These are phyloP conservation scores for Trichoderma atrobrunneum DNA, from an alignment of 2,329 filamentous ascomycete genomes.

Conservation along the genomic window DNA sequence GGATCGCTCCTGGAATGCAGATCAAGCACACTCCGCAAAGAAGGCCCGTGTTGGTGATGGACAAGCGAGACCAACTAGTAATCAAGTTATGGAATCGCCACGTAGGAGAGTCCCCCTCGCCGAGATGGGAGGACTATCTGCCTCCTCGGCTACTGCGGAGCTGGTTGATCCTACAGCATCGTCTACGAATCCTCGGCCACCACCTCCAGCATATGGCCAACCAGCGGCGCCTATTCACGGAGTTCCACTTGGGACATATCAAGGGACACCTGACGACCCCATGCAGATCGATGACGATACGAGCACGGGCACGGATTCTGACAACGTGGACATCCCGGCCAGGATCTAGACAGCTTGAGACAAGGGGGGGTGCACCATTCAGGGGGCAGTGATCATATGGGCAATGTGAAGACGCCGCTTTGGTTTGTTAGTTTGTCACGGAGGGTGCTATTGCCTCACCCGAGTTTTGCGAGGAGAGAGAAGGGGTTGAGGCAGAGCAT, in stretches of 20 bases:
- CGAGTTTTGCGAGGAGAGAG: not conserved
- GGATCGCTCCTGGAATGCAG: slow-evolving; percentile 12
- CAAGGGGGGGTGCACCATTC: not conserved
- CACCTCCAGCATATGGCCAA: not conserved
- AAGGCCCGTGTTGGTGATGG: slow-evolving; percentile 24
- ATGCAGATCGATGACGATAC: slow-evolving; percentile 29
- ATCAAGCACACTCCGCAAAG: slow-evolving; percentile 23
- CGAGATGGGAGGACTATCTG: slow-evolving; percentile 37
- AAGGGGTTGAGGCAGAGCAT: not conserved
- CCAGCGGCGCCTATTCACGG: not conserved
- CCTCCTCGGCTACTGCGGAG: slow-evolving; percentile 37
- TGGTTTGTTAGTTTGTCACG: not conserved
- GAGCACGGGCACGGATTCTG: slow-evolving; percentile 20
- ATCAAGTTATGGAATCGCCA: not conserved
- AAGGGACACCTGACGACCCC: slow-evolving; percentile 27
- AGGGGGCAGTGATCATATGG: not conserved
- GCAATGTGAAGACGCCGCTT: not conserved
- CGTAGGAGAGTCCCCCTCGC: slow-evolving; percentile 31
- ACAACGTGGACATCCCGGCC: slow-evolving; percentile 33
- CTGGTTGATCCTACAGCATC: slow-evolving; percentile 36
- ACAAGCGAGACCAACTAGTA: not conserved
- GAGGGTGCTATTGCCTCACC: not conserved
- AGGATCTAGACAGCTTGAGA: not conserved
- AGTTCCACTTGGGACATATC: not conserved
- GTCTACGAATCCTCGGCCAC: slow-evolving; percentile 25